Base-by-base conservation (phyloP, 108 stramenopile genomes). In the Seminavis robusta region DNA sequence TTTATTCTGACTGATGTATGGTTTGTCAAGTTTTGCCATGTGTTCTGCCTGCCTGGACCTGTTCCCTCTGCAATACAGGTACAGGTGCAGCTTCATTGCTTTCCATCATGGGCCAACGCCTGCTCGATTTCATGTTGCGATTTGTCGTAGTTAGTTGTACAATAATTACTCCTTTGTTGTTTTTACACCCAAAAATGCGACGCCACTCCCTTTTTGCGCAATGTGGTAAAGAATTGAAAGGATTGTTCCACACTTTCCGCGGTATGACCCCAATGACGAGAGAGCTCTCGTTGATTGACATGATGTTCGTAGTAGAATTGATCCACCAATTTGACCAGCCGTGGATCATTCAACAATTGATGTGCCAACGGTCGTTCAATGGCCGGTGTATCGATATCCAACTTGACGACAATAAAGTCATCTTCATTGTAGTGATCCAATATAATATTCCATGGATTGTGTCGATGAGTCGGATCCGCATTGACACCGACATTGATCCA, bases 231-330 rank as follows among this genome's bases (percentile, higher is more conserved):
- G 8, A 87, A 43, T 24, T 81, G 53, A 3, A 87, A 45, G 0
- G 77, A 66, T 17, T 77, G 67, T 17, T 53, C 38, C 1, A 87
- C 47, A 9, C 58, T 70, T 3, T 69, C 33, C 70, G 69, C 66
- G 27, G 15, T 16, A 5, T 5, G 9, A 23, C 36, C 26, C 85
- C 81, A 87, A 21, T n/a, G n/a, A 4, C 9, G 8, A 1, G 47
- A 21, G 17, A 87, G 38, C 43, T 75, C 75, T 16, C 21, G 24
- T 51, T 71, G 47, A 32, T 66, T 41, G 0, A 76, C 78, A 63
- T 83, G 86, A 47, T 88, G 75, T 40, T 88, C 86, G 59, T 84
- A 84, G 33, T 88, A 88, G 60, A 88, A 88, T 21, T 80, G 77
- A 71, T 88, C 86, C 11, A 88, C 62, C 7, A 85, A 24, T 47